Conservation (phyloP, 139 green algal genomes). For the Coccomyxa sp. region DNA sequence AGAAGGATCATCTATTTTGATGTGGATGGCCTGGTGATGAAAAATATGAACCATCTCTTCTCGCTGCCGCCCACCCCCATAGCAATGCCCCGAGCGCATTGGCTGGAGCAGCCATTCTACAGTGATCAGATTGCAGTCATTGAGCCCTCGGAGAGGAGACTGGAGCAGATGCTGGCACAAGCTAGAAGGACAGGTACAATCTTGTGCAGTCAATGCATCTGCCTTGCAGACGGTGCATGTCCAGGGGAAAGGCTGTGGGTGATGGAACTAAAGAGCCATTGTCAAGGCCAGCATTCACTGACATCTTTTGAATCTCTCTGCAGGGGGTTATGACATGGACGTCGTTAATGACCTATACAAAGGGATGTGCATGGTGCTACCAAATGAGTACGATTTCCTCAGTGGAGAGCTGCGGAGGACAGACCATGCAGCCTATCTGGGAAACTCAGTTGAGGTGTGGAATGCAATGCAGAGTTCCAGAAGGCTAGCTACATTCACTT, state of each 20-base stretch:
- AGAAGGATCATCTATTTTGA: constrained; percentile 5
- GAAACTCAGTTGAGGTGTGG: neutral
- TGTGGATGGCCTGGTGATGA: constrained; percentile 3
- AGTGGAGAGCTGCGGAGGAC: neutral
- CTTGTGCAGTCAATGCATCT: neutral
- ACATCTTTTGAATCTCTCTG: neutral
- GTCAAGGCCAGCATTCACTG: too few relatives aligned
- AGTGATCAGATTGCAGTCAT: constrained; percentile 2
- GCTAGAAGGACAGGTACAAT: neutral
- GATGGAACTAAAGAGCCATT: neutral
- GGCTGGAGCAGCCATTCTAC: neutral
- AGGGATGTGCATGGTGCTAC: neutral
- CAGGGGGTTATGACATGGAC: constrained; percentile 1
- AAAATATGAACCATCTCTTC: constrained; percentile 2
- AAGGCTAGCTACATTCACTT: neutral
- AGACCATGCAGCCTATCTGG: neutral
- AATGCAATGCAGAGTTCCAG: neutral
- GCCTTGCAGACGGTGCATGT: neutral
- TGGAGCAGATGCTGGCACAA: neutral
- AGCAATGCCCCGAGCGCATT: neutral
- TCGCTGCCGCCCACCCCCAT: neutral
- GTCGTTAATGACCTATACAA: constrained; percentile 3
- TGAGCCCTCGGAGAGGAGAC: neutral
- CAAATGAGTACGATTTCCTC: constrained; percentile 1
- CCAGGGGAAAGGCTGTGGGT: neutral